Evolutionary conservation across 768 basidiomycete species (phyloP), one percentile per base, ranked within the genome.

Genomic region (Suillus subalutaceus): DNA sequence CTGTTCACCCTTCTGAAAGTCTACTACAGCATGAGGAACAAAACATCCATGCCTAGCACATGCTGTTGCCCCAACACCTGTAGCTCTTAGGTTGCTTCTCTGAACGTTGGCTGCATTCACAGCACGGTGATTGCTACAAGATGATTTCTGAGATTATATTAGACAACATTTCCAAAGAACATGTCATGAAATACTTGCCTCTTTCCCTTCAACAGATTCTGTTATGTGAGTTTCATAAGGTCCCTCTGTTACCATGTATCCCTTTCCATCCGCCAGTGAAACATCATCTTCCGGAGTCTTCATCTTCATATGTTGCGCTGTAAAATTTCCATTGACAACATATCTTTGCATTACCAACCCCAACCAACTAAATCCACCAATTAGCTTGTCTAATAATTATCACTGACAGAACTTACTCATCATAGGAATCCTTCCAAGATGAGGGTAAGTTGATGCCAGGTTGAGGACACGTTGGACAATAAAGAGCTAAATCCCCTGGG

Each of bases 221-320:
- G 10, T 18, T 6, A 65, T 9, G 32, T 65, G 64, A 23, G 4
- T 15, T 13, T 35, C 6, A 37, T 65, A 65, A 18, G 37, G 38
- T 13, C 18, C 40, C 13, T 43, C 26, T 30, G 26, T 37, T 23
- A 59, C 43, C 64, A 65, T 59, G 26, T 65, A 65, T 40, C 26
- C 64, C 59, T 65, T 53, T 10, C 67, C 67, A 63, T 69, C 67
- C 2, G 57, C 63, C 7, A 74, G 48, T 62, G 62, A 66, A 4
- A 74, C 67, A 68, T 74, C 70, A 43, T 67, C 64, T 10, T 55
- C 46, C 13, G 63, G 61, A 8, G 44, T 50, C 48, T 70, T 70
- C 64, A 68, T 67, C 40, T 63, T 65, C 48, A 70, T 40, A 26
- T 63, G 62, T 32, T 32, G 32, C 32, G 32, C 32, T 32, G 32